phyloP scores from a whole-genome alignment of 2,329 filamentous ascomycete species.

The Ophiostoma novo-ulmi region DNA sequence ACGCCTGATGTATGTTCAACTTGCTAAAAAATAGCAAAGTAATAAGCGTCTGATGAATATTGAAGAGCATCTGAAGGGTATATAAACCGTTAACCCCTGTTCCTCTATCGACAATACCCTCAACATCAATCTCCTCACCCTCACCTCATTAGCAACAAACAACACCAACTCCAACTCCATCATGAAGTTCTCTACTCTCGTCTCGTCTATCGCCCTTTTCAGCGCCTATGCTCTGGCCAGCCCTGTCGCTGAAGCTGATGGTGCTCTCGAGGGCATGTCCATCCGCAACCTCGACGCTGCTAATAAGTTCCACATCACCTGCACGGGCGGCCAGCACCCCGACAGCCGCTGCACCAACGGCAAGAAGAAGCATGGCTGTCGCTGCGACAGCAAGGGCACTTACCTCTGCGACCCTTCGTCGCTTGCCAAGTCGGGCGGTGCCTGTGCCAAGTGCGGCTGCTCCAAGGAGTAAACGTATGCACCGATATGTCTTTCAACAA shows the following conservation, averaged over 20 bases:
- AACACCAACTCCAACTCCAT: neutral
- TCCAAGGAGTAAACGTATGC: neutral
- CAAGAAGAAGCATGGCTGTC: slow-evolving; percentile 11
- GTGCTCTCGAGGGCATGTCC: neutral
- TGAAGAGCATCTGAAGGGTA: neutral
- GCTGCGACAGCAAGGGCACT: slow-evolving; percentile 12
- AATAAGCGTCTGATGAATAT: neutral
- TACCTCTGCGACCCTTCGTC: slow-evolving; percentile 17
- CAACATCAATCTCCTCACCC: neutral
- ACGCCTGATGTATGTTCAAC: neutral
- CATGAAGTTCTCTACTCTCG: neutral
- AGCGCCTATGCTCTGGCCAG: neutral
- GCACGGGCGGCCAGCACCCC: slow-evolving; percentile 11
- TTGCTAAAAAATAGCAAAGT: neutral
- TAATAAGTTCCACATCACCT: neutral
- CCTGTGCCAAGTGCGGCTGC: slow-evolving; percentile 19
- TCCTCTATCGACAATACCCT: neutral
- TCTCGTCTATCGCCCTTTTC: neutral
- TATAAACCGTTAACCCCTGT: neutral
- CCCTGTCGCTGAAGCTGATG: neutral
- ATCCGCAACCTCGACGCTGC: neutral
- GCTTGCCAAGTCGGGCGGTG: slow-evolving; percentile 10
- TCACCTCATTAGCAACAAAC: neutral
- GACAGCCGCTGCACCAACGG: slow-evolving; percentile 11
- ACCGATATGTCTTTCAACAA: neutral